Evolutionary conservation across 352 stramenopile genomes (phyloP).

Genomic region (Paralagenidium karlingii): DNA sequence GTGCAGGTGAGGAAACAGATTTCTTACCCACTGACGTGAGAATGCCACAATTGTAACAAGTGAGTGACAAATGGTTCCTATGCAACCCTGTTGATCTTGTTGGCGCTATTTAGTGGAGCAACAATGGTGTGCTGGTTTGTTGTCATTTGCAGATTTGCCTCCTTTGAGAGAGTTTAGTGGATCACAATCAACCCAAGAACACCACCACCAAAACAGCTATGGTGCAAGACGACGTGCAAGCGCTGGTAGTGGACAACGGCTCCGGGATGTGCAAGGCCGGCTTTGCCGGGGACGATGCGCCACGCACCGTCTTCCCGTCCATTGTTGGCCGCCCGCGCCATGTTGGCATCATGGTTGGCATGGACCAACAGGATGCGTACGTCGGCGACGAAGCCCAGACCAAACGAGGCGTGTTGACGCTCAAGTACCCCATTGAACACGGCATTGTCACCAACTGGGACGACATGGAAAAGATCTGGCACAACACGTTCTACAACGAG

Average conservation of each 20-base stretch:
- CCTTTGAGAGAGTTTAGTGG: too few relatives aligned
- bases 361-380: slow-evolving; percentile 6
- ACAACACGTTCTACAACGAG: slow-evolving; percentile 13
- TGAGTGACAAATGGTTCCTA: too few relatives aligned
- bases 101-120: too few relatives aligned
- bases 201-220: slow-evolving; percentile 24
- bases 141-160: too few relatives aligned
- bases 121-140: too few relatives aligned
- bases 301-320: slow-evolving; percentile 14
- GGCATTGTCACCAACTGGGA: slow-evolving; percentile 14
- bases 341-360: slow-evolving; percentile 6
- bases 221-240: slow-evolving; percentile 54
- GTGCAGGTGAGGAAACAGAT: too few relatives aligned
- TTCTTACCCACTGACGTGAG: too few relatives aligned
- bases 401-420: slow-evolving; percentile 7
- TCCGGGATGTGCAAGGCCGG: slow-evolving; percentile 84
- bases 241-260: slow-evolving; percentile 92
- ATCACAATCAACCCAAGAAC: too few relatives aligned
- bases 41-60: too few relatives aligned
- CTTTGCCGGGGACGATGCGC: slow-evolving; percentile 17
- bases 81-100: too few relatives aligned
- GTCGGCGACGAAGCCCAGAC: slow-evolving; percentile 7
- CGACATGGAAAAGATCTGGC: slow-evolving; percentile 19
- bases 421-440: not conserved
- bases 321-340: slow-evolving; percentile 13